phyloP scores from a whole-genome alignment of 1,284 basidiomycete genomes.

The Cerrena zonata region DNA sequence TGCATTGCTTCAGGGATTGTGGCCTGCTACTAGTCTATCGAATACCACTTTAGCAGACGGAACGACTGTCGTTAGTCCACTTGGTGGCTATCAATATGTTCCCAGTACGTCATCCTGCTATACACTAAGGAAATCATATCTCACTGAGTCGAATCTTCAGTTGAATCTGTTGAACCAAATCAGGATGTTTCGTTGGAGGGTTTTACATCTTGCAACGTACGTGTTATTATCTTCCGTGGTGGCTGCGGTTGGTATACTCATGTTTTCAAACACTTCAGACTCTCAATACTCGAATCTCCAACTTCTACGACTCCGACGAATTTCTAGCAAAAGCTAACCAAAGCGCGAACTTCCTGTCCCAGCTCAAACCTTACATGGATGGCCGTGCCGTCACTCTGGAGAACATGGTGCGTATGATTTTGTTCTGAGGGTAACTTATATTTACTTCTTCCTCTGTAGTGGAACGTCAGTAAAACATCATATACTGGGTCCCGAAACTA shows the following conservation, averaged over 20 bases:
- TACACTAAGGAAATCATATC: neutral
- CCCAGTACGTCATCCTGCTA: constrained; percentile 41
- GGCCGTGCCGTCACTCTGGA: constrained; percentile 35
- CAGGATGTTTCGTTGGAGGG: constrained; percentile 40
- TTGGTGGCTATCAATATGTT: constrained; percentile 56
- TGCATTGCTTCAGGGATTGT: constrained; percentile 44
- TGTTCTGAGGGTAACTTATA: too few relatives aligned
- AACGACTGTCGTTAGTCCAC: constrained; percentile 38
- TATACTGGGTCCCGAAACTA: neutral
- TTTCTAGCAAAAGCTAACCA: constrained; percentile 34
- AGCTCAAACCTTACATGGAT: constrained; percentile 36
- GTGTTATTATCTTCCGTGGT: too few relatives aligned
- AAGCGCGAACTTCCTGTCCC: constrained; percentile 34
- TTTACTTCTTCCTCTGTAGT: too few relatives aligned
- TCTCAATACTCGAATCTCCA: constrained; percentile 23
- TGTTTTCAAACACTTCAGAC: too few relatives aligned
- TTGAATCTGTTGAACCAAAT: constrained; percentile 41
- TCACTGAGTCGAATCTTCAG: constrained; percentile 11
- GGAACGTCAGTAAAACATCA: constrained; percentile 27
- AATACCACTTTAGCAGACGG: constrained; percentile 44
- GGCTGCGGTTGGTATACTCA: too few relatives aligned
- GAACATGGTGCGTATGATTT: constrained; percentile 37
- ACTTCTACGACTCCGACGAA: constrained; percentile 28
- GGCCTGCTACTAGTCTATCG: constrained; percentile 32
- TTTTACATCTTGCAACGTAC: constrained; percentile 40